Evolutionary conservation across 129 eudicot species (phyloP), one percentile per base, ranked within the genome.

Genomic region (Escallonia herrerae): DNA sequence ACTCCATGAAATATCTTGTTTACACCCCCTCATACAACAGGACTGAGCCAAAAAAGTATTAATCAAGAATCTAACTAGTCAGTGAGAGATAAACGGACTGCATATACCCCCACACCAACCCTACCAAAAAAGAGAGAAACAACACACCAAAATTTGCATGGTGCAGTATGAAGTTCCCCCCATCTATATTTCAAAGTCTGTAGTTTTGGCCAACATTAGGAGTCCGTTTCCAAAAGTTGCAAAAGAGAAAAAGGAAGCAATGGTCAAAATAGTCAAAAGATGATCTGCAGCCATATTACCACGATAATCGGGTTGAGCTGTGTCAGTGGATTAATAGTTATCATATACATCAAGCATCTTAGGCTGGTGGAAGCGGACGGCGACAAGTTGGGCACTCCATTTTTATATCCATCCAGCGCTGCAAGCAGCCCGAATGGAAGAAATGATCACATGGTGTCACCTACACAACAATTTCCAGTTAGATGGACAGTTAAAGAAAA

Each of bases 381-480:
- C 98, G 80, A 67, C 98, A 93, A 1, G 98, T 93, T 53, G 98
- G 98, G 79, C 98, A 93, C 84, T 88, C 98, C 98, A 93, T 93
- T 60, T 93, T 93, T 64, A 93, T 79, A 74, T 93, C 98, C 98
- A 93, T 93, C 98, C 98, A 93, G 77, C 96, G 81, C 83, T 88
- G 98, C 72, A 93, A 82, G 64, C 98, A 93, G 47, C 95, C 87
- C 22, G 96, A 81, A 80, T 93, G 98, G 83, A 93, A 93, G 85
- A 83, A 88, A 80, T 93, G 98, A 69, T 93, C 98, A 54, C 98
- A 93, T 14, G 98, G 98, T 40, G 98, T 93, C 58, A 88, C 96
- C 98, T 93, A 65, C 22, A 72, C 14, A 64, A 46, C 11, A 60
- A 64, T 38, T 55, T 8, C 14, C 66, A 13, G 55, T 76, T 58